Evolutionary conservation across 2,329 filamentous ascomycete genomes (phyloP).

Genomic region (Neodidymelliopsis sp.): DNA sequence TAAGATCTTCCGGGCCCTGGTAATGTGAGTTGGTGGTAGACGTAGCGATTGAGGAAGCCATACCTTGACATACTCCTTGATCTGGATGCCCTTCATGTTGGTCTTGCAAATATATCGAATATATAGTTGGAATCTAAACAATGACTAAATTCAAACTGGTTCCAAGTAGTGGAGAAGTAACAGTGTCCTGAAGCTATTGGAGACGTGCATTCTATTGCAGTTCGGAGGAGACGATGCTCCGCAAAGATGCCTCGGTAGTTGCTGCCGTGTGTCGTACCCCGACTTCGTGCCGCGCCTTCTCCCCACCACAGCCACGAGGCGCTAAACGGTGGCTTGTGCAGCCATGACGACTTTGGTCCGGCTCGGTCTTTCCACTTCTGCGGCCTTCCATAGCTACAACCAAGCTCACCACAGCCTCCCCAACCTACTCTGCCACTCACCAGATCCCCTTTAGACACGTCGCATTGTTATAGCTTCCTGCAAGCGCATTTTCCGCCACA

Average conservation of each 20-base stretch:
- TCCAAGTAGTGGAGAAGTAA: background rate
- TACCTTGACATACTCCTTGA: constrained; percentile 78
- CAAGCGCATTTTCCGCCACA: background rate
- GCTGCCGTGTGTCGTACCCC: constrained; percentile 19
- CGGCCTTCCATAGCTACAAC: constrained; percentile 36
- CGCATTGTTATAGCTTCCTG: constrained; percentile 11
- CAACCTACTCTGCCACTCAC: background rate
- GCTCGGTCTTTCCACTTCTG: constrained; percentile 31
- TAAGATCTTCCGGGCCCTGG: constrained; percentile 80
- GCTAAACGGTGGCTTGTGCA: constrained; percentile 23
- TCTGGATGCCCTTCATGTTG: constrained; percentile 76
- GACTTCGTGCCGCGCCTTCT: constrained; percentile 14
- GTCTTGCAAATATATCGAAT: background rate
- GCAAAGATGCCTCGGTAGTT: constrained; percentile 27
- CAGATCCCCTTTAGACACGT: constrained; percentile 8
- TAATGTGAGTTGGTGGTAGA: constrained; percentile 7
- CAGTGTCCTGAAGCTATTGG: background rate
- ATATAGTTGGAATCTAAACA: background rate
- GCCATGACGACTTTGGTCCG: constrained; percentile 26
- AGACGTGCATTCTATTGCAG: constrained; percentile 3
- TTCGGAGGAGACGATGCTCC: constrained; percentile 11
- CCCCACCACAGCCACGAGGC: constrained; percentile 16
- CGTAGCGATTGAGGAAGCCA: constrained; percentile 5
- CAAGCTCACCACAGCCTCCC: constrained; percentile 16
- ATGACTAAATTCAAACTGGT: background rate